Evolutionary conservation across 2,329 filamentous ascomycete genomes (phyloP), one percentile per base, ranked within the genome.

Genomic region (Aureobasidium sp.): DNA sequence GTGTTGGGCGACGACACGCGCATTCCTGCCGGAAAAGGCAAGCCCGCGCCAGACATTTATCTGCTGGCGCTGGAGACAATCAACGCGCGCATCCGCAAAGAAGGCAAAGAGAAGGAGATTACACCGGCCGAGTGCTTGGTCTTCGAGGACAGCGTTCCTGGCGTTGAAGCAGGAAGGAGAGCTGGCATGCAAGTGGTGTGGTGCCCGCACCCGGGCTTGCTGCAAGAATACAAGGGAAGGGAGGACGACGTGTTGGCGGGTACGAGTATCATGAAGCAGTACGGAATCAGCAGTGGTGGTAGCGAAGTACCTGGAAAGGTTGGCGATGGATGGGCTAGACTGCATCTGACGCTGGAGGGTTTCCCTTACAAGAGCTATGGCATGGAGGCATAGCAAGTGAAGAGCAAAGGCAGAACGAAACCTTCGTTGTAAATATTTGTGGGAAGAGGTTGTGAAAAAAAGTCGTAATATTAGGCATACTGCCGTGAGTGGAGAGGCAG

Each of bases 121-220:
- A 75, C 66, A 51, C 89, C 90, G 0, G 86, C 87, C 60, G 91
- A 97, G 70, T 97, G 93, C 66, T 76, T 98, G 14, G 93, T 97
- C 0, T 97, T 98, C 63, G 93, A 98, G 71, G 93, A 98, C 69
- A 88, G 85, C 40, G 90, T 97, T 1, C 88, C 90, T 0, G 93
- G 93, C 3, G 89, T 96, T 2, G 93, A 98, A 71, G 83, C 89
- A 2, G 93, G 90, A 4, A 77, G 93, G 50, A 81, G 93, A 59
- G 93, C 93, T 0, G 91, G 91, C 0, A 97, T 97, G 91, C 83
- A 91, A 60, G 90, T 94, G 11, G 77, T 95, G 1, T 98, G 93
- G 93, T 85, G 83, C 61, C 93, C 93, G 21, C 90, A 97, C 70
- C 80, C 83, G 1, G 87, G 81, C 64, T 72, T 98, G 49, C 76